Conservation (phyloP, 176 grass and related monocot genomes). For the Poa pratensis region DNA sequence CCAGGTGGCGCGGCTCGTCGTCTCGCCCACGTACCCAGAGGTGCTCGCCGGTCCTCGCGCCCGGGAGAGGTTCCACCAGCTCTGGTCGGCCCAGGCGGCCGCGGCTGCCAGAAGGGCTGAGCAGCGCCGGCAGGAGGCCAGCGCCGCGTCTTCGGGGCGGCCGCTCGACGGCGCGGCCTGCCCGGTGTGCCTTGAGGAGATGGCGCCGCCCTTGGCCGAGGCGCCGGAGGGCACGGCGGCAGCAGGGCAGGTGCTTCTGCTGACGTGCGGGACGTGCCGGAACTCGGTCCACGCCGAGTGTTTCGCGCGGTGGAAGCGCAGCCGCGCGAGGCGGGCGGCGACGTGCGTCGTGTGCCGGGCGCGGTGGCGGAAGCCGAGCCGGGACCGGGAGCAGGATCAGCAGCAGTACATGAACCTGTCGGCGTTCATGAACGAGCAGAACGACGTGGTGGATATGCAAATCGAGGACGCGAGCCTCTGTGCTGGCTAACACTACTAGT, state of each 20-base stretch:
- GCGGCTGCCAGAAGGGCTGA: neutral
- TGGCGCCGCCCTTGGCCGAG: constrained; percentile 12
- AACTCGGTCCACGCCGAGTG: constrained; percentile 92
- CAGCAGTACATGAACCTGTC: constrained; percentile 82
- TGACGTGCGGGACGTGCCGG: constrained; percentile 74
- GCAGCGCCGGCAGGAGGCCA: neutral
- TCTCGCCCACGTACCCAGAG: constrained; percentile 52
- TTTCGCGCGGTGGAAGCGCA: constrained; percentile 83
- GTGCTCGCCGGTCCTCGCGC: constrained; percentile 65
- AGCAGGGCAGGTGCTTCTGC: constrained; percentile 27
- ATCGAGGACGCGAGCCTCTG: constrained; percentile 48
- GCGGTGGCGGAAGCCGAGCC: constrained; percentile 66
- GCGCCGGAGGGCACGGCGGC: neutral
- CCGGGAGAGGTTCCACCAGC: constrained; percentile 64
- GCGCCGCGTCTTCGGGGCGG: neutral
- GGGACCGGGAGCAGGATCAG: constrained; percentile 36
- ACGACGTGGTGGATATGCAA: constrained; percentile 35
- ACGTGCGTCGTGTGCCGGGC: constrained; percentile 94
- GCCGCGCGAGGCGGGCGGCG: constrained; percentile 61
- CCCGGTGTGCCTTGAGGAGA: constrained; percentile 93
- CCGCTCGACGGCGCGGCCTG: constrained; percentile 51
- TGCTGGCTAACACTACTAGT: constrained; percentile 28
- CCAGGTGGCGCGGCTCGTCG: constrained; percentile 69
- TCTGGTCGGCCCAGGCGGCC: constrained; percentile 32
- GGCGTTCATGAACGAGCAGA: constrained; percentile 63